phyloP scores from a whole-genome alignment of 805 yeast genomes.

The Metschnikowia cerradonensis region DNA sequence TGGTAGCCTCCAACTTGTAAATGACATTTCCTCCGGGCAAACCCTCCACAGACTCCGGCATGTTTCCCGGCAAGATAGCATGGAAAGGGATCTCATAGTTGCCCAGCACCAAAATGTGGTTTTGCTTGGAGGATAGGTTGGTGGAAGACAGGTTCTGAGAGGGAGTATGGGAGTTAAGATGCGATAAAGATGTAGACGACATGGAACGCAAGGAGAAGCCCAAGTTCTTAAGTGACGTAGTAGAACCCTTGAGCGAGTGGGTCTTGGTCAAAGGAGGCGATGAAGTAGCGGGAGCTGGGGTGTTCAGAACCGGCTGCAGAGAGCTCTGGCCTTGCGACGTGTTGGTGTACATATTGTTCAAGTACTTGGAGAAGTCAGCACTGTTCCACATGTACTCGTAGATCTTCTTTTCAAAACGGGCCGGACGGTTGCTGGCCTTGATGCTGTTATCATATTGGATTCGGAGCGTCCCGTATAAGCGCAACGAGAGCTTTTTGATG shows the following conservation, averaged over 20 bases:
- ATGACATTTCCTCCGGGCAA: constrained; percentile 71
- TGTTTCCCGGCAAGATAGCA: constrained; percentile 75
- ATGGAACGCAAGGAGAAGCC: constrained; percentile 31
- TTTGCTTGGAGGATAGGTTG: constrained; percentile 23
- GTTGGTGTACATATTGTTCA: constrained; percentile 27
- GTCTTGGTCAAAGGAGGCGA: constrained; percentile 11
- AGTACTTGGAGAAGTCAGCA: constrained; percentile 47
- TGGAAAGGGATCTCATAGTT: constrained; percentile 90
- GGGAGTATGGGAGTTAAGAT: constrained; percentile 9
- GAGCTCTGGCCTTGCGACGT: constrained; percentile 14
- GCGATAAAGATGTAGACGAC: constrained; percentile 26
- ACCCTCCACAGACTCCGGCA: constrained; percentile 88
- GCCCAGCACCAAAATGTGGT: constrained; percentile 57
- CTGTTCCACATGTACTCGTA: constrained; percentile 81
- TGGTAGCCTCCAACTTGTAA: constrained; percentile 70
- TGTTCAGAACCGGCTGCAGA: not conserved
- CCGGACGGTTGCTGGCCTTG: constrained; percentile 42
- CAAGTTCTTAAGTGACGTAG: constrained; percentile 40
- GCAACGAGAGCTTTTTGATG: constrained; percentile 59
- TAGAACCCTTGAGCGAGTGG: constrained; percentile 37
- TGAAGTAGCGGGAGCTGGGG: not conserved
- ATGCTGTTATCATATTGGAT: constrained; percentile 55
- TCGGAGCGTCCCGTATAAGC: constrained; percentile 63
- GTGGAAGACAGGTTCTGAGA: constrained; percentile 23
- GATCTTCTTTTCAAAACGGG: constrained; percentile 54